phyloP scores from a whole-genome alignment of 768 basidiomycete genomes.

The Hericium coralloides region DNA sequence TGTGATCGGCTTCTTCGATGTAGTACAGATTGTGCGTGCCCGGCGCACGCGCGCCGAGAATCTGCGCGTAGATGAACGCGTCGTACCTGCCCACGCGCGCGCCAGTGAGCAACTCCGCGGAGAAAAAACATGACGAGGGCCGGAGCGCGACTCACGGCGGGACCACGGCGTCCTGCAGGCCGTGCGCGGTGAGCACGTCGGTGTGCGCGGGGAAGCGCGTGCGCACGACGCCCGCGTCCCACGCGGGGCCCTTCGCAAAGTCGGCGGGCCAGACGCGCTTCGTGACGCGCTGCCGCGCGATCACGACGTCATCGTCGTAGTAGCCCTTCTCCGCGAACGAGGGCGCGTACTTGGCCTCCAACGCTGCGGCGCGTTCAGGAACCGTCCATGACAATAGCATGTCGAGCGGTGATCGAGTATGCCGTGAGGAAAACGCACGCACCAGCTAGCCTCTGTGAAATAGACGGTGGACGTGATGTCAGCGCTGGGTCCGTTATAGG shows the following conservation, averaged over 20 bases:
- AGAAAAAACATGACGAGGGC: background rate
- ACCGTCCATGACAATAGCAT: background rate
- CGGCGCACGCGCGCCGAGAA: constrained; percentile 43
- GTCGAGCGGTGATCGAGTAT: no score
- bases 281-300: constrained; percentile 52
- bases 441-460: constrained; percentile 10
- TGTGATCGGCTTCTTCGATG: constrained; percentile 73
- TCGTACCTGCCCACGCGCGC: constrained; percentile 43
- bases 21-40: constrained; percentile 67
- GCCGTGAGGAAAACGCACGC: background rate
- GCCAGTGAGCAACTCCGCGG: no score
- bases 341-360: constrained; percentile 31
- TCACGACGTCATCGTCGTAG: constrained; percentile 51
- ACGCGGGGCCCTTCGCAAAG: constrained; percentile 49
- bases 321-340: constrained; percentile 49
- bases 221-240: constrained; percentile 65
- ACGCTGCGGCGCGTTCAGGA: constrained; percentile 1
- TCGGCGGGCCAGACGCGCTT: constrained; percentile 50
- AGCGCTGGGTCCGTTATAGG: no score
- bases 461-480: background rate
- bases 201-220: constrained; percentile 50
- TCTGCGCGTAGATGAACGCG: constrained; percentile 58
- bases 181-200: constrained; percentile 73
- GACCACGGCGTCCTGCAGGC: constrained; percentile 58
- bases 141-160: constrained; percentile 44